Percentiles rank a stretch among this genome's conserved stretches.
These are phyloP conservation scores for Hanseniaspora vineae DNA, from an alignment of 805 yeast genomes.

Conservation along the genomic window DNA sequence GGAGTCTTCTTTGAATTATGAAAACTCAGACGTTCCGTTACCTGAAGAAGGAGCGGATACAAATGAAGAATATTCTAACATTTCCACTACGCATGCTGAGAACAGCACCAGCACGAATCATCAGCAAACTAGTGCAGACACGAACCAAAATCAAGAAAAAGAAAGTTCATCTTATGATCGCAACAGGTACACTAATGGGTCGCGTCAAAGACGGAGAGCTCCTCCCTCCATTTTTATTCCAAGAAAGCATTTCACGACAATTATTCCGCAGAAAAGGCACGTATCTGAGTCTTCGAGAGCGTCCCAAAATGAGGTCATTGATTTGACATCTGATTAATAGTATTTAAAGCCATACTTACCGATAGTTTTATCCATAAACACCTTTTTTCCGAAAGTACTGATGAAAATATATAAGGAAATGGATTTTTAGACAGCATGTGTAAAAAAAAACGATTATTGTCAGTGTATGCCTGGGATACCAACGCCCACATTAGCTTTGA, in stretches of 20 bases:
- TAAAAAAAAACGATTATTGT: too few relatives aligned
- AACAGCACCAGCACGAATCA: background rate
- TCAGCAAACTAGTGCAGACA: background rate
- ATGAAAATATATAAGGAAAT: background rate
- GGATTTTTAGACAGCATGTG: too few relatives aligned
- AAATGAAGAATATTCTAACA: too few relatives aligned
- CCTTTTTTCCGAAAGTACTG: too few relatives aligned
- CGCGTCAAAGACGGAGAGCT: slow-evolving; percentile 8
- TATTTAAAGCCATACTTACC: background rate
- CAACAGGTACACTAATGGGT: background rate
- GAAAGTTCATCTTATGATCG: too few relatives aligned
- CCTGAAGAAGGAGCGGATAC: background rate
- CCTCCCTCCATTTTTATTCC: slow-evolving; percentile 23
- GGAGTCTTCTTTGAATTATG: background rate
- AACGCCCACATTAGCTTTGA: slow-evolving; percentile 36
- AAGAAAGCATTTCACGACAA: slow-evolving; percentile 15
- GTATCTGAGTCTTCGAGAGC: background rate
- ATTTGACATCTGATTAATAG: slow-evolving; percentile 14
- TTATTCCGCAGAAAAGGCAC: slow-evolving; percentile 19
- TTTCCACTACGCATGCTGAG: too few relatives aligned
- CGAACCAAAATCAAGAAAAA: background rate
- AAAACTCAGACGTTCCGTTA: background rate
- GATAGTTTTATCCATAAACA: background rate
- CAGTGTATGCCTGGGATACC: slow-evolving; percentile 51
- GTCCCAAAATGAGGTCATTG: slow-evolving; percentile 11